Conservation (phyloP, 129 eudicot genomes). For the Flaveria bidentis region DNA sequence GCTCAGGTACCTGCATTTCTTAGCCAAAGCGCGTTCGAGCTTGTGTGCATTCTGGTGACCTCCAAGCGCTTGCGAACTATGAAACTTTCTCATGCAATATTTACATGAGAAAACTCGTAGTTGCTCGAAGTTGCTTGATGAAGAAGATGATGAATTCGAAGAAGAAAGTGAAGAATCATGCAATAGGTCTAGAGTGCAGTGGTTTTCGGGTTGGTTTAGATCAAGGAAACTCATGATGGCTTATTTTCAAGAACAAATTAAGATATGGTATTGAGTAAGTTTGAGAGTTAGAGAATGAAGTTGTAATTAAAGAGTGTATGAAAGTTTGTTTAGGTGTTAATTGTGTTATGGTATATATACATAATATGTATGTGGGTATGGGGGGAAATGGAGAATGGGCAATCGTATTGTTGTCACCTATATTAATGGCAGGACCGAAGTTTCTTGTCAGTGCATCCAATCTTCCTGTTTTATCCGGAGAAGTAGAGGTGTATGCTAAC, state of each 20-base stretch:
- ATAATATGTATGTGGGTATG: neutral
- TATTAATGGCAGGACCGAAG: conserved; percentile 49
- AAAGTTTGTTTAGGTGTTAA: conserved; percentile 19
- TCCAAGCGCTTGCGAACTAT: conserved; percentile 88
- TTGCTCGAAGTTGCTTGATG: conserved; percentile 34
- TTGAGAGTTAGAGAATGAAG: neutral
- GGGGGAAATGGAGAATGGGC: conserved; percentile 36
- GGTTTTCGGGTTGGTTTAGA: conserved; percentile 38
- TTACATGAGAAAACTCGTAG: conserved; percentile 66
- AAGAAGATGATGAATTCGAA: conserved; percentile 29
- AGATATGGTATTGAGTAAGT: neutral
- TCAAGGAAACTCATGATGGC: conserved; percentile 57
- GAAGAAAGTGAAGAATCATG: conserved; percentile 39
- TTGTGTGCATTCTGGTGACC: conserved; percentile 98
- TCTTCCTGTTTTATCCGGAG: neutral
- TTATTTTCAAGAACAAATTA: neutral
- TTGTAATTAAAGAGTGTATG: conserved; percentile 13
- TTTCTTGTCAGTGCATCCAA: conserved; percentile 54
- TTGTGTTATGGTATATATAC: neutral
- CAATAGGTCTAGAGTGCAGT: conserved; percentile 37
- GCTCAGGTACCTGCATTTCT: conserved; percentile 60
- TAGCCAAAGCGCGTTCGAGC: conserved; percentile 76
- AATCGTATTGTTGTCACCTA: conserved; percentile 66
- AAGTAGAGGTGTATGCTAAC: neutral
- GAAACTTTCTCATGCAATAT: conserved; percentile 75